Base-by-base conservation (phyloP, 768 basidiomycete genomes). In the Amanita pallidorosea region DNA sequence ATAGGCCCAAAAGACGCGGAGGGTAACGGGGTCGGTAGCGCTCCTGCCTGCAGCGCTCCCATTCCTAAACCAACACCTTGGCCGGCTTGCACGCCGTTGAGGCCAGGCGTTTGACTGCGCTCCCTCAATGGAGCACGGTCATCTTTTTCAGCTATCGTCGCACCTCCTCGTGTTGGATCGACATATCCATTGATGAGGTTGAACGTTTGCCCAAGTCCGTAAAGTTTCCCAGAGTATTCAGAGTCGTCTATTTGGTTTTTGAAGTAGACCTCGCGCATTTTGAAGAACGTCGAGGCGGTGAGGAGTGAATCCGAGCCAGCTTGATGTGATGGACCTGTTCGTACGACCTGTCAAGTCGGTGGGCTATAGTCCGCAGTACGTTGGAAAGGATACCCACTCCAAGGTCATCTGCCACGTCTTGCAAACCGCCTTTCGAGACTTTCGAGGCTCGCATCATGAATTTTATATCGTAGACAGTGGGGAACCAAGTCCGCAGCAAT, bases 291-390 rank as follows among this genome's bases (percentile, higher is more conserved):
- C 2, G 85, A 81, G 2, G 92, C 81, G 6, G 94, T 97, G 42
- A 99, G 77, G 37, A 98, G 82, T 12, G 88, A 91, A 63, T 98
- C 96, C n/a, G 91, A 94, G 12, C 96, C 95, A 8, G 95, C 93
- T 70, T 96, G 95, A 66, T 96, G 93, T 50, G 91, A 88, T 18
- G 82, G 77, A 5, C 91, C 92, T 65, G 92, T 88, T 40, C 94
- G 81, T 67, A 83, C 73, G 25, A 96, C 85, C 93, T 95, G 60
- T 2, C 46, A 47, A 25, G 52, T 45, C n/a, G 17, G 29, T 43
- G 42, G 44, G 37, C 54, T 57, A 20, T 49, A 54, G 31, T 41
- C 18, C 33, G 49, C 13, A 44, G 22, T 20, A 44, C 49, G 33
- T 49, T 7, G 50, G 40, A 31, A 31, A 40, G 52, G 45, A 40